Conservation (phyloP, 2,329 filamentous ascomycete species). For the Fusarium tjaetaba region DNA sequence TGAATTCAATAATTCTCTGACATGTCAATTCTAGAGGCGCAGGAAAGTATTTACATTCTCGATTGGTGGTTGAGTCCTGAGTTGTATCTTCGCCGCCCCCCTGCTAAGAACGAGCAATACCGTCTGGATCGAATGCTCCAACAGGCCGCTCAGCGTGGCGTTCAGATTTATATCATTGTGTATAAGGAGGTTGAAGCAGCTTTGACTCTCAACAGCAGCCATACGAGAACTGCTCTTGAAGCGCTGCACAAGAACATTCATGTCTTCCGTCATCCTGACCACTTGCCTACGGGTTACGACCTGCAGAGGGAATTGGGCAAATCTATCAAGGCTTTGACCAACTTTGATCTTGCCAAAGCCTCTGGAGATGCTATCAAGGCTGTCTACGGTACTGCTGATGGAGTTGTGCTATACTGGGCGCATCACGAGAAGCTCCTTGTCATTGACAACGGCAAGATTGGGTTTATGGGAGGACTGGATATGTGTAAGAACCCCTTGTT, state of each 20-base stretch:
- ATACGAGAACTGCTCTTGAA: conserved; percentile 18
- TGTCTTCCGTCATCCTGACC: conserved; percentile 91
- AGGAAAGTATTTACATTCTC: conserved; percentile 83
- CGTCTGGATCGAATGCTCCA: conserved; percentile 85
- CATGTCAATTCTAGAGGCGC: conserved; percentile 61
- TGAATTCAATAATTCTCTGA: conserved; percentile 9
- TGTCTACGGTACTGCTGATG: conserved; percentile 83
- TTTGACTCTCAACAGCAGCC: conserved; percentile 65
- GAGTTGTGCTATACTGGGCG: conserved; percentile 88
- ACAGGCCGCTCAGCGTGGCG: conserved; percentile 83
- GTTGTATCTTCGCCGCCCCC: conserved; percentile 85
- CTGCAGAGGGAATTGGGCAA: conserved; percentile 75
- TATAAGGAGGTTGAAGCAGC: conserved; percentile 92
- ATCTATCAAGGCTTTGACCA: conserved; percentile 60
- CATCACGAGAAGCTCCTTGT: conserved; percentile 93
- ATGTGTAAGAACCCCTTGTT: conserved; percentile 63
- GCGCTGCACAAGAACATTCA: conserved; percentile 47
- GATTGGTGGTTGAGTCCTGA: conserved; percentile 94
- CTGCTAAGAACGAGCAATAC: conserved; percentile 83
- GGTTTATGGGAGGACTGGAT: conserved; percentile 93
- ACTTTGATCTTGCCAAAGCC: conserved; percentile 69
- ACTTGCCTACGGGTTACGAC: conserved; percentile 77
- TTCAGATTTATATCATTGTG: conserved; percentile 85
- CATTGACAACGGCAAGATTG: conserved; percentile 75
- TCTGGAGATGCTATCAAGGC: conserved; percentile 79